Conservation (phyloP, 441 rosid genomes). For the Monsonia emarginata region DNA sequence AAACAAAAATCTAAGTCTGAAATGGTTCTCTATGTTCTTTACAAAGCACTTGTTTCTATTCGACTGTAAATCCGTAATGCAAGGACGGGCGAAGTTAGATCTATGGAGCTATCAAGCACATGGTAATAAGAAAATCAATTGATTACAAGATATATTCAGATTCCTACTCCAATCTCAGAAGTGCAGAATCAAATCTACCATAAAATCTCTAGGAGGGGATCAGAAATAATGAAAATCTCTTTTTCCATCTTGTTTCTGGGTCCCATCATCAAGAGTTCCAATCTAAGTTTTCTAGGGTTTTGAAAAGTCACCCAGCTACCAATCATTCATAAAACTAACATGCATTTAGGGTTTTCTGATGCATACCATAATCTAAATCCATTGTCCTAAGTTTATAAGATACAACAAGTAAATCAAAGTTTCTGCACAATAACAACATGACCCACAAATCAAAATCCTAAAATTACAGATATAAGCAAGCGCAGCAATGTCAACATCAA, state of each 20-base stretch:
- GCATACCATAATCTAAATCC: neutral
- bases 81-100: neutral
- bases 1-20: neutral
- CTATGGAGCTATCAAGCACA: no score
- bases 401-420: neutral
- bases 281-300: neutral
- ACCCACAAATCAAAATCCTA: neutral
- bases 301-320: neutral
- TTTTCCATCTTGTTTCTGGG: neutral
- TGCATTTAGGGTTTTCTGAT: constrained; percentile 4
- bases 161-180: neutral
- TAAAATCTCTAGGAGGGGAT: neutral
- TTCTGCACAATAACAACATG: neutral
- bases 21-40: constrained; percentile 1
- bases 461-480: neutral
- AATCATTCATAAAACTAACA: neutral
- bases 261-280: neutral
- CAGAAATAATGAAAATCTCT: neutral
- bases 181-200: neutral
- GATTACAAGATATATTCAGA: neutral
- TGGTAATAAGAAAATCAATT: neutral
- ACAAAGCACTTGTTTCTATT: neutral
- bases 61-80: neutral
- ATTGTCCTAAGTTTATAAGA: neutral
- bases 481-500: neutral